Conservation (phyloP, 495 filamentous ascomycete species). For the Oidiodendron maius region DNA sequence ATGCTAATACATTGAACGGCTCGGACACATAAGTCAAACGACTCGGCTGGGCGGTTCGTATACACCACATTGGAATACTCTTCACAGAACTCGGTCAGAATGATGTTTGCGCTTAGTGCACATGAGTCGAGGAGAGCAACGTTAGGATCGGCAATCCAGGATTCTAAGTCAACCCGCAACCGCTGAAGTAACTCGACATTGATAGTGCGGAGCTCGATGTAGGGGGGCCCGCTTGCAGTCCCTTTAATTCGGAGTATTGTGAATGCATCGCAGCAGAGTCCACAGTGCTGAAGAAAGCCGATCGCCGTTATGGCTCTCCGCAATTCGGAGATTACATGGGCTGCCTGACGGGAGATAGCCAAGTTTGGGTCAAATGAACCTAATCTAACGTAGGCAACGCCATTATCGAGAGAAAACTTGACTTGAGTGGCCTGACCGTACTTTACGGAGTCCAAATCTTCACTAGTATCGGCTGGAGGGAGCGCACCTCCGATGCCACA, state of each 20-base stretch:
- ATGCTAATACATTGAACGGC: background rate
- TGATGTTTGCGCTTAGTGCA: background rate
- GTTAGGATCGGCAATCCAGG: background rate
- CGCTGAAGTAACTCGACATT: background rate
- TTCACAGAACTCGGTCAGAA: background rate
- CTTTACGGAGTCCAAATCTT: background rate
- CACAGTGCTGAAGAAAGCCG: background rate
- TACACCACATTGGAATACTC: background rate
- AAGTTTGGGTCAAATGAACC: background rate
- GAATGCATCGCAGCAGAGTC: constrained; percentile 8
- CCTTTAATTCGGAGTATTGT: background rate
- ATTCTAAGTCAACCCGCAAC: background rate
- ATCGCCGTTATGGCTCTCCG: background rate
- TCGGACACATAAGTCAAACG: background rate
- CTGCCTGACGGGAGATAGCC: background rate
- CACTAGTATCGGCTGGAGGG: background rate
- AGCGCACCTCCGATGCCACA: background rate
- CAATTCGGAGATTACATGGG: background rate
- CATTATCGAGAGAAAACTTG: background rate
- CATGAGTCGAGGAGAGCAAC: background rate
- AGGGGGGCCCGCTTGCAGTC: too few species aligned
- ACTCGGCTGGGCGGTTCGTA: background rate
- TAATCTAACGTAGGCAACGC: background rate
- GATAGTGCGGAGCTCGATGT: constrained; percentile 3
- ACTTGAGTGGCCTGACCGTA: too few species aligned